Base-by-base conservation (phyloP, 805 yeast genomes). In the Babjeviella inositovora region DNA sequence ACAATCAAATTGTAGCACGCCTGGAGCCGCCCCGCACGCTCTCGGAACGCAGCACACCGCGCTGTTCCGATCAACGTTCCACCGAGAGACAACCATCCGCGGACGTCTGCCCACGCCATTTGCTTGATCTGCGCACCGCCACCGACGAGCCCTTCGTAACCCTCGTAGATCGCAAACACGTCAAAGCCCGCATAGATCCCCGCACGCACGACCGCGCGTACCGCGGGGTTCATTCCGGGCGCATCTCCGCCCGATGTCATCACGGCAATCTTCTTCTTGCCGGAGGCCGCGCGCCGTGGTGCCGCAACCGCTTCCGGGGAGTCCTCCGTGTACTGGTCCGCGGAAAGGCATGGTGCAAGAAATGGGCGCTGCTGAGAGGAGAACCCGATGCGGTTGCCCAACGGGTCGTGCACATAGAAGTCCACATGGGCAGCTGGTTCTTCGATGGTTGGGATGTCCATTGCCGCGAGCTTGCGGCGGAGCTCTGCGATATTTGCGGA, bases 221-320 rank as follows among this genome's bases (percentile, higher is more conserved):
- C 84, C 17, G 69, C 71, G 4, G 82, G 72, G 40, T 72, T 71
- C 85, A 74, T 74, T 32, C 85, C 85, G 6, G 77, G 85, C 14
- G 82, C 73, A 39, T 74, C 85, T 35, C 85, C 85, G 28, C 85
- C 85, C 1, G 81, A 71, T 1, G 84, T 74, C 81, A 74, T 73
- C 9, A 74, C 77, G 2, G 73, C 85, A 28, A 74, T 70, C 45
- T 71, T 56, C 47, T 61, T 50, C 39, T 43, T 33, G 31, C 8
- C 9, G 24, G 15, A 23, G 11, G n/a, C n/a, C n/a, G n/a, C n/a
- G n/a, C n/a, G n/a, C n/a, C n/a, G n/a, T n/a, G n/a, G n/a, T n/a
- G n/a, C n/a, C n/a, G n/a, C n/a, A n/a, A n/a, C n/a, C n/a, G n/a
- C n/a, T n/a, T n/a, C n/a, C n/a, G n/a, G n/a, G n/a, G n/a, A n/a